phyloP scores from a whole-genome alignment of 371 early-diverging fungal species.

The Mortierella polycephala region DNA sequence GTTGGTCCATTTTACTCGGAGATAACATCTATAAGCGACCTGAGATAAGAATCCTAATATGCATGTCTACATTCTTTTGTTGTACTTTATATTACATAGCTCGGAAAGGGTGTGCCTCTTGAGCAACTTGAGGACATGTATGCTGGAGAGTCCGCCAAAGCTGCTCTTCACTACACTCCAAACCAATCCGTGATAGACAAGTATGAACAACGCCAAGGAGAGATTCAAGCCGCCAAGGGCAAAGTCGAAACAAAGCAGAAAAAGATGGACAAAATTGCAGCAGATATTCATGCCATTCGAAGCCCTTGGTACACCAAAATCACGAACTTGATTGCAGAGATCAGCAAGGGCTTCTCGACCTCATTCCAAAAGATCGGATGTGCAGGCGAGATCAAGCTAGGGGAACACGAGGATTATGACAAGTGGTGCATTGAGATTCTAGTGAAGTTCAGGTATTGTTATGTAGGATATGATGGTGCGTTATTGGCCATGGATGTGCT shows the following conservation, averaged over 20 bases:
- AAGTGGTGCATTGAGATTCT: slow-evolving; percentile 97
- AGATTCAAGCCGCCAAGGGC: slow-evolving; percentile 57
- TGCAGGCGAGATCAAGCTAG: slow-evolving; percentile 85
- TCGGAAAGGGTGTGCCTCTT: slow-evolving; percentile 53
- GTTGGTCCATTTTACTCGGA: neutral
- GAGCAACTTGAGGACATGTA: slow-evolving; percentile 63
- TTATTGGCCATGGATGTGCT: neutral
- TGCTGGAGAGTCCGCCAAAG: slow-evolving; percentile 61
- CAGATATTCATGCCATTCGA: slow-evolving; percentile 54
- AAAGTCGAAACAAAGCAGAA: slow-evolving; percentile 55
- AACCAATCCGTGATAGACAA: slow-evolving; percentile 71
- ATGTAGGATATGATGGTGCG: no score
- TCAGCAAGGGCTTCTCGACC: slow-evolving; percentile 76
- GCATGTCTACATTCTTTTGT: no score
- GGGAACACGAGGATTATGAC: slow-evolving; percentile 82
- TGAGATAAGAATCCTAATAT: no score
- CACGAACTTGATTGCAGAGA: slow-evolving; percentile 62
- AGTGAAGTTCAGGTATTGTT: slow-evolving; percentile 86
- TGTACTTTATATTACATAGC: slow-evolving; percentile 40
- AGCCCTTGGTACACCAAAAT: slow-evolving; percentile 79
- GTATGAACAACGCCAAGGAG: slow-evolving; percentile 67
- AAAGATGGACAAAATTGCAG: slow-evolving; percentile 36
- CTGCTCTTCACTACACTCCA: slow-evolving; percentile 58
- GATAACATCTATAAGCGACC: no score
- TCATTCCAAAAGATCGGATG: slow-evolving; percentile 90